These are phyloP conservation scores for Ambrosia hybrid DNA, from an alignment of 140 eudicot species.

Conservation along the genomic window DNA sequence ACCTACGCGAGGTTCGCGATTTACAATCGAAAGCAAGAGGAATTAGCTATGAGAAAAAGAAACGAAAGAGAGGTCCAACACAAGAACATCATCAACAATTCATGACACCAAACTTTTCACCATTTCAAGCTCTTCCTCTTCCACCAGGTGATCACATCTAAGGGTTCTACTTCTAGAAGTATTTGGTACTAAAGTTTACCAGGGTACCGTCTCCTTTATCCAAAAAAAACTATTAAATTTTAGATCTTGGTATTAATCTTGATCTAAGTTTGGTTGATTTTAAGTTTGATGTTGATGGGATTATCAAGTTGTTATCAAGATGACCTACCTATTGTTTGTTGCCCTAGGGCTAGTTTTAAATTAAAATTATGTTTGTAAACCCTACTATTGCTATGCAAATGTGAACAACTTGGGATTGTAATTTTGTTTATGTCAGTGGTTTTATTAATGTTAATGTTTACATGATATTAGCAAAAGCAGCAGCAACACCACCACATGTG, in stretches of 20 bases:
- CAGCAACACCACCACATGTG: slow-evolving; percentile 23
- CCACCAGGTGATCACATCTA: slow-evolving; percentile 42
- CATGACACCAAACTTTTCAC: slow-evolving; percentile 27
- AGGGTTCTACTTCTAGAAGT: slow-evolving; percentile 1
- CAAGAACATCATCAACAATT: slow-evolving; percentile 40
- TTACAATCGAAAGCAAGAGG: slow-evolving; percentile 88
- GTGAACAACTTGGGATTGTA: slow-evolving; percentile 21
- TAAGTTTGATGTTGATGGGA: slow-evolving; percentile 18
- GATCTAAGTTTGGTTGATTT: slow-evolving; percentile 11
- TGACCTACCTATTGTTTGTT: slow-evolving; percentile 1
- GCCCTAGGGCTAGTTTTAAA: slow-evolving; percentile 15
- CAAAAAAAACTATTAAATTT: background rate
- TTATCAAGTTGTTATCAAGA: slow-evolving; percentile 20
- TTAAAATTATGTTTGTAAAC: slow-evolving; percentile 22
- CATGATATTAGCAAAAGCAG: slow-evolving; percentile 21
- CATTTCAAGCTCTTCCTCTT: slow-evolving; percentile 36
- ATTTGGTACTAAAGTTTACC: too few relatives aligned
- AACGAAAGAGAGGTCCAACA: slow-evolving; percentile 65
- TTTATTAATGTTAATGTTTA: slow-evolving; percentile 22
- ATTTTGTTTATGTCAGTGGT: slow-evolving; percentile 16
- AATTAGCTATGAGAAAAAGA: slow-evolving; percentile 84
- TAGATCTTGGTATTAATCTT: slow-evolving; percentile 27
- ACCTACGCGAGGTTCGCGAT: slow-evolving; percentile 84
- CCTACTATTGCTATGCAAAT: slow-evolving; percentile 20
- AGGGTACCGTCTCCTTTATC: background rate